These are phyloP conservation scores for Brasilioporus rufonigricans DNA, from an alignment of 768 basidiomycete species.

Conservation along the genomic window DNA sequence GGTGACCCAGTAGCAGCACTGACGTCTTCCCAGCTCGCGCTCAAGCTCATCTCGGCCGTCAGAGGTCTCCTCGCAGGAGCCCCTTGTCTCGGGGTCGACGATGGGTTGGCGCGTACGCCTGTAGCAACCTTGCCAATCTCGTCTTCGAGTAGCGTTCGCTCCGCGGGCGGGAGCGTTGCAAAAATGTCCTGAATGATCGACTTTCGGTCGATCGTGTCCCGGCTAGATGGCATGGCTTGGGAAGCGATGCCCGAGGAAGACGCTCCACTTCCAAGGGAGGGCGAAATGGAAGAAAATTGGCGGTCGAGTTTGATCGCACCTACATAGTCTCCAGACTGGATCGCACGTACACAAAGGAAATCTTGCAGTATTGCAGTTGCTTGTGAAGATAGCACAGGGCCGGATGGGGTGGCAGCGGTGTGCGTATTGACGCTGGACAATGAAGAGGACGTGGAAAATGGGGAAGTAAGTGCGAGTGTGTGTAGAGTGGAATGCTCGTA, in stretches of 20 bases:
- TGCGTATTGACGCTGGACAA: slow-evolving; percentile 5
- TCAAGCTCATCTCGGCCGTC: slow-evolving; percentile 38
- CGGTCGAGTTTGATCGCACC: slow-evolving; percentile 78
- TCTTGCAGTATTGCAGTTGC: slow-evolving; percentile 67
- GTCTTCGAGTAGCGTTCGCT: slow-evolving; percentile 60
- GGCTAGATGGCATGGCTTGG: slow-evolving; percentile 22
- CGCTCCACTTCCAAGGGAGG: slow-evolving; percentile 17
- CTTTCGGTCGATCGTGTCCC: slow-evolving; percentile 46
- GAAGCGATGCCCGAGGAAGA: slow-evolving; percentile 22
- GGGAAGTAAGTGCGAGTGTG: slow-evolving; percentile 53
- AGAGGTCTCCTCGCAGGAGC: slow-evolving; percentile 20
- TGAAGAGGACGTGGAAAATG: slow-evolving; percentile 32
- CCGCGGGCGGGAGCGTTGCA: slow-evolving; percentile 56
- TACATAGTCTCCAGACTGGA: slow-evolving; percentile 66
- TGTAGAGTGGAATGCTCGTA: slow-evolving; percentile 64
- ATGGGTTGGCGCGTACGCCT: slow-evolving; percentile 16
- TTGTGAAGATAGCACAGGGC: slow-evolving; percentile 36
- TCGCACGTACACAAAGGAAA: slow-evolving; percentile 73
- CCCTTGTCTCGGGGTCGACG: slow-evolving; percentile 2
- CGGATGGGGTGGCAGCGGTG: background rate
- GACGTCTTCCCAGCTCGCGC: slow-evolving; percentile 67
- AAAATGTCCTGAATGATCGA: slow-evolving; percentile 72
- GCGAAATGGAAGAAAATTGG: slow-evolving; percentile 48
- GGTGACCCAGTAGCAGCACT: slow-evolving; percentile 19
- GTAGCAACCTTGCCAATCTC: slow-evolving; percentile 45